Conservation (phyloP, 129 eudicot species). For the Solidago caesia region DNA sequence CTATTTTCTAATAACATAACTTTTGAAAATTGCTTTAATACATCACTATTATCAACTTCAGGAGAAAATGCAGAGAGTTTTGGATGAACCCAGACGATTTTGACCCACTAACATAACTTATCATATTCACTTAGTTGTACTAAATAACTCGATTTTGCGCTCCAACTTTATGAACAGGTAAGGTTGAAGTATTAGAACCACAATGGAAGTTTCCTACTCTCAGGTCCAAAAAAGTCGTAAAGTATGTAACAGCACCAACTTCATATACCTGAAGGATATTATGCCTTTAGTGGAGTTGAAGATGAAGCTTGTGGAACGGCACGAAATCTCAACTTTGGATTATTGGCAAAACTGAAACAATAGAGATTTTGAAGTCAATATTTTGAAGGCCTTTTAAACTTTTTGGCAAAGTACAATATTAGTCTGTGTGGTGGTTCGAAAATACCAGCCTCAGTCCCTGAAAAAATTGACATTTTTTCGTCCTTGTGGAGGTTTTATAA, state of each 20-base stretch:
- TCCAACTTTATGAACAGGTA: not conserved
- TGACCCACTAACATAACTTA: not conserved
- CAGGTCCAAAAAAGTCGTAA: not conserved
- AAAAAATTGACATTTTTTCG: too few relatives aligned
- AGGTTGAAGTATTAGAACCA: not conserved
- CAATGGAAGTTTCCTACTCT: not conserved
- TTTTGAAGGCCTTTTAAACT: not conserved
- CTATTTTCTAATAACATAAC: not conserved
- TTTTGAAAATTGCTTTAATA: not conserved
- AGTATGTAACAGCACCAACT: not conserved
- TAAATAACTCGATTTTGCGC: not conserved
- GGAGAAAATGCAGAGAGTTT: not conserved
- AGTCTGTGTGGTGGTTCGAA: too few relatives aligned
- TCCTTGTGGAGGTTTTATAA: too few relatives aligned
- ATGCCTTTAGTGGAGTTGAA: constrained; percentile 42
- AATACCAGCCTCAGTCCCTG: too few relatives aligned
- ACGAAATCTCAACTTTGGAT: constrained; percentile 15
- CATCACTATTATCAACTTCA: too few relatives aligned
- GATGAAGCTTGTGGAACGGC: constrained; percentile 35
- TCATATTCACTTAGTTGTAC: not conserved
- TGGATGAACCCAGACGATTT: not conserved
- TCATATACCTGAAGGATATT: constrained; percentile 42
- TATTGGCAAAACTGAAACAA: constrained; percentile 53
- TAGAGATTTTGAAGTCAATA: constrained; percentile 4
- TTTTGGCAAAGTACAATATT: not conserved